These are phyloP conservation scores for Xylogone sp. DNA, from an alignment of 2,329 filamentous ascomycete genomes.

Conservation along the genomic window DNA sequence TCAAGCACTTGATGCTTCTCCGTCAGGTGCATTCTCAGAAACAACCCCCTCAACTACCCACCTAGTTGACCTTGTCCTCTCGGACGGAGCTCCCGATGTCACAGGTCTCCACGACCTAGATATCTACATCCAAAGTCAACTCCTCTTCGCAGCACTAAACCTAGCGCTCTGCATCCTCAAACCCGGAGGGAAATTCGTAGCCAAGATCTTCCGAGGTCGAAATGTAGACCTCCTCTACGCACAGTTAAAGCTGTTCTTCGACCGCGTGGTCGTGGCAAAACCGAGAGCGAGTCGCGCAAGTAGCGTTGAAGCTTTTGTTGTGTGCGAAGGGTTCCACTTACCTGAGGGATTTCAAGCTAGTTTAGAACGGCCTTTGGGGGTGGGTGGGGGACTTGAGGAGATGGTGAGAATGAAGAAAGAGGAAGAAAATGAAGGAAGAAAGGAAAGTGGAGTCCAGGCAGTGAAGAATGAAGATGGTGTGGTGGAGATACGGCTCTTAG, in stretches of 20 bases:
- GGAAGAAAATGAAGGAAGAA: conserved; percentile 29
- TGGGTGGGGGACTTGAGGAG: conserved; percentile 50
- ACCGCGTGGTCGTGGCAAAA: conserved; percentile 85
- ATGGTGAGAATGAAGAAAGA: conserved; percentile 43
- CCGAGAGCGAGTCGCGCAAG: conserved; percentile 92
- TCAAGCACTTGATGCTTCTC: conserved; percentile 73
- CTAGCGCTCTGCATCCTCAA: conserved; percentile 88
- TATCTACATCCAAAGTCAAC: conserved; percentile 95
- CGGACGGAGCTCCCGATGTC: conserved; percentile 93
- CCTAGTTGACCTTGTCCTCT: conserved; percentile 89
- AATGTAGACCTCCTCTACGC: conserved; percentile 96
- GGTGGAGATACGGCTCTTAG: conserved; percentile 21
- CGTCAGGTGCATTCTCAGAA: conserved; percentile 41
- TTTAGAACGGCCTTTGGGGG: conserved; percentile 70
- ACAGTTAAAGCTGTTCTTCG: conserved; percentile 89
- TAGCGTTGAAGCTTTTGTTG: conserved; percentile 94
- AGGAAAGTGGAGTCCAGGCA: conserved; percentile 33
- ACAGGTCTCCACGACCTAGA: conserved; percentile 96
- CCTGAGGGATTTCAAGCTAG: conserved; percentile 73
- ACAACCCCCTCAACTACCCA: conserved; percentile 52
- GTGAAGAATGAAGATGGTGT: conserved; percentile 17
- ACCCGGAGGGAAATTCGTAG: conserved; percentile 92
- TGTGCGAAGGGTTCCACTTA: conserved; percentile 84
- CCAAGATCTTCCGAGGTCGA: conserved; percentile 92
- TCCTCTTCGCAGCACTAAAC: conserved; percentile 91